Conservation (phyloP, 225 moss, liverwort and hornwort genomes). For the Marchantia polymorpha region DNA sequence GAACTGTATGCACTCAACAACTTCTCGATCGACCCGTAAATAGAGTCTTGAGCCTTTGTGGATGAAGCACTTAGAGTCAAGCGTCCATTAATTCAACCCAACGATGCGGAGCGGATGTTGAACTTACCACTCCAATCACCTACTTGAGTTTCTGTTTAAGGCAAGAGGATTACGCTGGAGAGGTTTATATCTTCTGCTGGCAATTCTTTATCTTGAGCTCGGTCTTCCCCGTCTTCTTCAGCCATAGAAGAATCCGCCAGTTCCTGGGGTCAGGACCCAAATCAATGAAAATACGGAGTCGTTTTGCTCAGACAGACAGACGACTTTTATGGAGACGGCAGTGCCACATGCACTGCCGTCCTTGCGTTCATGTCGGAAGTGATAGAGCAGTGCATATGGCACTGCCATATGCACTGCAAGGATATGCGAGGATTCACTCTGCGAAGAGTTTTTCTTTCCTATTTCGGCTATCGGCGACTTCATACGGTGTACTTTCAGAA, state of each 20-base stretch:
- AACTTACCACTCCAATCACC: not conserved
- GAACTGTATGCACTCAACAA: not conserved
- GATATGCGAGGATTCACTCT: no score
- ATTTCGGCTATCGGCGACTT: no score
- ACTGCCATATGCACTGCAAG: no score
- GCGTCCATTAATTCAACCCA: not conserved
- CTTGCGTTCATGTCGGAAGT: no score
- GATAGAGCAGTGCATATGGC: no score
- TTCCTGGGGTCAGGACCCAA: not conserved
- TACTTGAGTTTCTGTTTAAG: not conserved
- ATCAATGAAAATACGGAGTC: no score
- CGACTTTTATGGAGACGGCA: no score
- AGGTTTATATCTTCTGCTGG: not conserved
- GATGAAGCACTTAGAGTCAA: not conserved
- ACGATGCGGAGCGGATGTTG: not conserved
- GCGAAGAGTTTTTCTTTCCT: no score
- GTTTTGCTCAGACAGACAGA: no score
- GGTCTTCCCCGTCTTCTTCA: conserved; percentile 5
- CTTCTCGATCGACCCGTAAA: not conserved
- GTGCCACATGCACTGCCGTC: no score
- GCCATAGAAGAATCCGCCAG: conserved; percentile 7
- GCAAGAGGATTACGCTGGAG: conserved; percentile 14
- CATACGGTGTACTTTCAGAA: no score
- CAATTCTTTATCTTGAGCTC: not conserved
- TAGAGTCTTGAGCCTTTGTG: not conserved